Evolutionary conservation across 176 grass and related monocot species (phyloP).

Genomic region (Avena atlantica): DNA sequence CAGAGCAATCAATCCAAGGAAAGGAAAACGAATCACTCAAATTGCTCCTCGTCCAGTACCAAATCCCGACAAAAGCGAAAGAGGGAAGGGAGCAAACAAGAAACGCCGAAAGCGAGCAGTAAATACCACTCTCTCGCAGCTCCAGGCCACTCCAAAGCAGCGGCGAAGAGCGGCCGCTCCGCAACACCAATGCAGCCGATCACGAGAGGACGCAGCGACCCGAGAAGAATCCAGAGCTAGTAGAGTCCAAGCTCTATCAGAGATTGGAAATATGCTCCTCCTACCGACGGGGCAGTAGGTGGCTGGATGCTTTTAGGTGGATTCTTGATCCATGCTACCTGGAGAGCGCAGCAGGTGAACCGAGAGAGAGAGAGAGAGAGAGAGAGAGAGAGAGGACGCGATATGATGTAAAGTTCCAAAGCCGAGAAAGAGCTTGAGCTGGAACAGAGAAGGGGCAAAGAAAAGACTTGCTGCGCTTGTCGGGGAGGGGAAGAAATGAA

Average conservation of each 20-base stretch:
- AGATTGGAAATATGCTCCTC: background rate
- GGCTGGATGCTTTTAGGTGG: background rate
- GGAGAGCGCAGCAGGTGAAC: conserved; percentile 19
- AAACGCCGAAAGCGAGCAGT: conserved; percentile 50
- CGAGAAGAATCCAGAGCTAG: conserved; percentile 24
- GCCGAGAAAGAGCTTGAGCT: background rate
- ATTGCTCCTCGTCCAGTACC: conserved; percentile 1
- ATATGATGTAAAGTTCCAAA: conserved; percentile 11
- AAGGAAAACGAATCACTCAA: conserved; percentile 13
- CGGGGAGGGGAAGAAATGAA: background rate
- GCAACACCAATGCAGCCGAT: conserved; percentile 49
- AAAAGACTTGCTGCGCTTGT: conserved; percentile 38
- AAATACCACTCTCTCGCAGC: conserved; percentile 12
- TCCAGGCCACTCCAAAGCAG: background rate
- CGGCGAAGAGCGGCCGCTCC: background rate
- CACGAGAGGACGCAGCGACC: conserved; percentile 34
- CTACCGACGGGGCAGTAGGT: conserved; percentile 28
- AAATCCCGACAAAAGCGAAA: conserved; percentile 35
- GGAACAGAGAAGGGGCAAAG: conserved; percentile 25
- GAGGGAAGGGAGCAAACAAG: conserved; percentile 39
- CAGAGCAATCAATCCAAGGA: background rate
- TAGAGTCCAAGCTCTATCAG: conserved; percentile 5
- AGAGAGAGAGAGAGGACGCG: background rate
- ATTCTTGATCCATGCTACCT: conserved; percentile 38
- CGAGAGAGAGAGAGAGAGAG: background rate